Evolutionary conservation across 1,284 basidiomycete genomes (phyloP).

Genomic region (Puccinia coronata): DNA sequence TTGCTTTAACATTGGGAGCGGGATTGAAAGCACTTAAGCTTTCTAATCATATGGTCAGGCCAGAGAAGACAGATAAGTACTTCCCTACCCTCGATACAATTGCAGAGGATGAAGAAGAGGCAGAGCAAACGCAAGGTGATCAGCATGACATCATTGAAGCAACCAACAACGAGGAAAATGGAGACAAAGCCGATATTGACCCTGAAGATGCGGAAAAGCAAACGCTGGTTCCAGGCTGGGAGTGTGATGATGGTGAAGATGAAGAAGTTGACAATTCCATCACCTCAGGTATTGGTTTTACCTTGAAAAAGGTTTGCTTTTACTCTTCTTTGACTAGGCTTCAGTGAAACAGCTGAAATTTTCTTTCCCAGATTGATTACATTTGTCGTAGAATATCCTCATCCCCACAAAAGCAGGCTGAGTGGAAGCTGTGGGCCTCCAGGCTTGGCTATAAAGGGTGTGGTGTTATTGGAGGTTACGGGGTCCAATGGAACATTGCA

Average conservation of each 20-base stretch:
- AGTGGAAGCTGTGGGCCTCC: not conserved
- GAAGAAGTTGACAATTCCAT: no score
- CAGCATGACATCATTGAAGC: no score
- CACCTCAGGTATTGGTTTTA: no score
- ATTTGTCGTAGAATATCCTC: not conserved
- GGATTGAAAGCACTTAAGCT: not conserved
- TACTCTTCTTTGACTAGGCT: no score
- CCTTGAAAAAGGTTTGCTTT: no score
- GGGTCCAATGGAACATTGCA: not conserved
- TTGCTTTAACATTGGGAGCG: not conserved
- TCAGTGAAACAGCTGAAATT: no score
- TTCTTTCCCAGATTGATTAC: not conserved
- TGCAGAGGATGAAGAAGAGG: not conserved
- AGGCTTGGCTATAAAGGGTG: not conserved
- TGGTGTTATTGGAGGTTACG: not conserved
- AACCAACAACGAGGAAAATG: not conserved
- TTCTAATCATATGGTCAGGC: not conserved
- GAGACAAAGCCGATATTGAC: no score
- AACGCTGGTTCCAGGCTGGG: no score
- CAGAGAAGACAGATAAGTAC: not conserved
- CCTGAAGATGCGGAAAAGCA: no score
- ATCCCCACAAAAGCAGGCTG: not conserved
- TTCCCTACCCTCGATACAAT: conserved; percentile 1
- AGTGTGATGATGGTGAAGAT: no score
- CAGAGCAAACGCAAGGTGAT: no score